A percentile compares a stretch with the other conserved stretches of the same genome.
phyloP scores from a whole-genome alignment of 371 early-diverging fungal species.

The Phascolomyces articulosus region DNA sequence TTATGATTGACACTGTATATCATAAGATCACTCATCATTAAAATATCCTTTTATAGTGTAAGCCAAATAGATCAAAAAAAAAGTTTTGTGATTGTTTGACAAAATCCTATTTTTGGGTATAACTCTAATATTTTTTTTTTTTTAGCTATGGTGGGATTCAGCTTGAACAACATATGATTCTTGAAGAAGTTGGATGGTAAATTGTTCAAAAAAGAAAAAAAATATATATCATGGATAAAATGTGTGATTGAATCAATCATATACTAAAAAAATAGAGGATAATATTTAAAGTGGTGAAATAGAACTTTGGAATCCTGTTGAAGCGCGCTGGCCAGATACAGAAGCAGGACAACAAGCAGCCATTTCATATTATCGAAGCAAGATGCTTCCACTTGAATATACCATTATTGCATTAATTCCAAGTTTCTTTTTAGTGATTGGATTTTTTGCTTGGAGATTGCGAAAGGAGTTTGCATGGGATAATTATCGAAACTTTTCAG shows the following conservation, averaged over 20 bases:
- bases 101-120: no score
- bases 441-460: conserved; percentile 43
- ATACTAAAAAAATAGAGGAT: not conserved
- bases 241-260: no score
- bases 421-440: conserved; percentile 39
- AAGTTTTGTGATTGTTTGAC: no score
- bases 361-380: conserved; percentile 30
- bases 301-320: conserved; percentile 27
- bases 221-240: not conserved
- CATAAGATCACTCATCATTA: not conserved
- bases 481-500: conserved; percentile 54
- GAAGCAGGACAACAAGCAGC: conserved; percentile 30
- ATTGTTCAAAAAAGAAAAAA: not conserved
- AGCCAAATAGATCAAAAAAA: not conserved
- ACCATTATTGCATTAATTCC: conserved; percentile 56
- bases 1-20: no score
- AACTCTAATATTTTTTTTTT: not conserved
- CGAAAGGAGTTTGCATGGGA: conserved; percentile 59
- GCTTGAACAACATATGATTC: conserved; percentile 52
- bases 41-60: conserved; percentile 2
- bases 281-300: conserved; percentile 20
- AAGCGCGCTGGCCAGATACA: conserved; percentile 31
- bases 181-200: conserved; percentile 53
- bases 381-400: conserved; percentile 51
- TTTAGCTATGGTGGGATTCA: conserved; percentile 53